Base-by-base conservation (phyloP, 768 basidiomycete species). In the Saitozyma podzolica region DNA sequence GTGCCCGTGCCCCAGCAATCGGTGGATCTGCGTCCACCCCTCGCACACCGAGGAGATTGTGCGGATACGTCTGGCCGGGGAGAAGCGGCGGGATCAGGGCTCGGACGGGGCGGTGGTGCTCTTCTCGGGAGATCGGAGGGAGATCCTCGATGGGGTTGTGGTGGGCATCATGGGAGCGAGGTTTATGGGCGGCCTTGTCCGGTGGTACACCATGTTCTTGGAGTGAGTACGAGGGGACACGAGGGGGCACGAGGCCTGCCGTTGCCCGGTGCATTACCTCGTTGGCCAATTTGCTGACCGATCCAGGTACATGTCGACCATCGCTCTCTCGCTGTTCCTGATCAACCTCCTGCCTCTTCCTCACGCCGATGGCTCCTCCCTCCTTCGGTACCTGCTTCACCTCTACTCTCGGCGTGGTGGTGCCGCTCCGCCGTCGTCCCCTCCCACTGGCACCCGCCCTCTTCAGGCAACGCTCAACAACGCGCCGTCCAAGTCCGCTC, bases 281-380 rank as follows among this genome's bases (percentile, higher is more conserved):
- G 29, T 29, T 2, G 29, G 29, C 29, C 29, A 29, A 5, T 29
- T 40, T 8, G 9, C 14, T 53, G 14, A 52, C 39, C 19, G n/a
- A 40, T 29, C 3, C 53, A 78, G 77, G 9, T 78, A 78, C 56
- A 47, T 73, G 48, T 61, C 67, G 1, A 84, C 85, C 71, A 83
- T 89, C 2, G 86, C 87, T n/a, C 77, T 92, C 40, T 92, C 90
- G 3, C 81, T 94, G 1, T 92, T 85, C 76, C 79, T 92, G 61
- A 87, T 93, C 81, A 94, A 94, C 75, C 84, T 90, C 37, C 82
- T 93, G 20, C 91, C 92, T 0, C 74, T 92, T 41, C 84, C 85
- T 2, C 80, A 81, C 53, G 82, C 93, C 17, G 92, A 94, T 63
- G 92, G 92, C 37, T 79, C 83, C 8, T 84, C 87, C 66, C 80